A percentile compares a stretch with the other conserved stretches of the same genome.
Conservation (phyloP, 306 rosid species). For the Prunus padus region DNA sequence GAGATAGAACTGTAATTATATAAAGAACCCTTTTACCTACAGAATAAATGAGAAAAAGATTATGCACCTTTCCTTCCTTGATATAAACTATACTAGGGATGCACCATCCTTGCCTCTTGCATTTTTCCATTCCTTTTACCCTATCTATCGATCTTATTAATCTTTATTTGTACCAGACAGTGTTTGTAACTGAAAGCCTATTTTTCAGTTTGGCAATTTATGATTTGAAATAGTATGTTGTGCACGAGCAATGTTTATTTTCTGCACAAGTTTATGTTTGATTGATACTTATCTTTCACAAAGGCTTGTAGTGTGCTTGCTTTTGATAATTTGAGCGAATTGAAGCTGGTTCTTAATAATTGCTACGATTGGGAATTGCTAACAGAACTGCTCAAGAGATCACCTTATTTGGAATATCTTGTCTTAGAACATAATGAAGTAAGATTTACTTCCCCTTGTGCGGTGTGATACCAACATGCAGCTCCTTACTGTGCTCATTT, state of each 20-base stretch:
- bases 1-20: not conserved
- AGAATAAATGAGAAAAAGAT: too few relatives aligned
- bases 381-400: not conserved
- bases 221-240: not conserved
- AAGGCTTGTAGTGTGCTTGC: not conserved
- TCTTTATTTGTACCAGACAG: not conserved
- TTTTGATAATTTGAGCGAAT: not conserved
- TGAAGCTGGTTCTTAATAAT: not conserved
- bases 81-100: too few relatives aligned
- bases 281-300: not conserved
- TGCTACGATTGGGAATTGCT: not conserved
- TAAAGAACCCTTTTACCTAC: too few relatives aligned
- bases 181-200: not conserved
- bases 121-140: too few relatives aligned
- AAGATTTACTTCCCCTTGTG: not conserved
- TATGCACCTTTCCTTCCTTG: not conserved
- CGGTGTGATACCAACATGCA: not conserved
- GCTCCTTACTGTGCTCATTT: not conserved
- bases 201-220: not conserved
- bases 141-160: not conserved
- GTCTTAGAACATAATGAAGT: not conserved
- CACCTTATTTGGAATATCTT: not conserved
- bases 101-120: not conserved
- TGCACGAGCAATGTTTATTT: not conserved
- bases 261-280: not conserved